phyloP scores from a whole-genome alignment of 345 rosid genomes.

The Gossypium sturtianum region DNA sequence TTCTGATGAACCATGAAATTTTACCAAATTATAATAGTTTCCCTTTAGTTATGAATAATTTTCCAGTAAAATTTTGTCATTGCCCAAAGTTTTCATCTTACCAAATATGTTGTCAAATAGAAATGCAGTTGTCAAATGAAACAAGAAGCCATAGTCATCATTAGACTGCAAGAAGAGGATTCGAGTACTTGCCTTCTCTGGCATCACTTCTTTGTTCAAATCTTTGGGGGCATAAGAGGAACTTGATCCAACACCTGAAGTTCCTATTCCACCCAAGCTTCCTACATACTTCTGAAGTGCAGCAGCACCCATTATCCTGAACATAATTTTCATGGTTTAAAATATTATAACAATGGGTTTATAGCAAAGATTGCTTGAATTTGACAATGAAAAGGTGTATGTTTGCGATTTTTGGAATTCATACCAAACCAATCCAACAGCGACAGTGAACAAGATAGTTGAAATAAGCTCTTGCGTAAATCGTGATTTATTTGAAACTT shows the following conservation, averaged over 20 bases:
- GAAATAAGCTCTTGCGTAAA: conserved; percentile 91
- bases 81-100: not conserved
- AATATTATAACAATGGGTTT: not conserved
- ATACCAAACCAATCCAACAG: conserved; percentile 85
- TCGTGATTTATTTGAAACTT: conserved; percentile 74
- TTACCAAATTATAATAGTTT: not conserved
- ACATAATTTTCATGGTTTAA: conserved; percentile 8
- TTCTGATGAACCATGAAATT: not conserved
- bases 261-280: conserved; percentile 91
- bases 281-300: conserved; percentile 96
- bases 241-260: conserved; percentile 97
- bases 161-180: not conserved
- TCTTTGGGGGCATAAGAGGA: conserved; percentile 91
- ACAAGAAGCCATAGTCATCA: not conserved
- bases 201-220: conserved; percentile 81
- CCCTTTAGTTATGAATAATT: not conserved
- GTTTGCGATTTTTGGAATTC: conserved; percentile 9
- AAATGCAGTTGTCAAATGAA: conserved; percentile 1
- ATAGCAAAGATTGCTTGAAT: not conserved
- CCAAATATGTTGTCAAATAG: not conserved
- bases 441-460: conserved; percentile 81
- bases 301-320: conserved; percentile 93
- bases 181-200: conserved; percentile 67
- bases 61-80: not conserved
- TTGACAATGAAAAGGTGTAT: not conserved